Base-by-base conservation (phyloP, 2,329 filamentous ascomycete species). In the Fusarium concolor region DNA sequence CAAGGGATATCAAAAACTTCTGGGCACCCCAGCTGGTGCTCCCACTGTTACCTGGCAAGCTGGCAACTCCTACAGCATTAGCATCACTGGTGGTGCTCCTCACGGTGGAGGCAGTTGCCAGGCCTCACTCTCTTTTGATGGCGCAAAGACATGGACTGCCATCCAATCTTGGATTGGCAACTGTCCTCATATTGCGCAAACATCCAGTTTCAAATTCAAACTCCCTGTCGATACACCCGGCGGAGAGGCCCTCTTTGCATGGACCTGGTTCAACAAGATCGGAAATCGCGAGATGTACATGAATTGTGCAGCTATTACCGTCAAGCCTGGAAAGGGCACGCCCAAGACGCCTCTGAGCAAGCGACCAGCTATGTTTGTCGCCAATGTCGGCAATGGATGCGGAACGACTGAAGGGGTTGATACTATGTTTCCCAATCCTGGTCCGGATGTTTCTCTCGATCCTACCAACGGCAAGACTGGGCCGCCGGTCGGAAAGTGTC, bases 241-340 rank as follows among this genome's bases (percentile, higher is more conserved):
- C 58, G 81, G 78, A 78, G 85, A 88, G n/a, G 90, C 88, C 51
- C 75, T 94, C 26, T 86, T 94, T 44, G 87, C 88, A 22, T 94
- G 92, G 92, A 89, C 87, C 17, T 92, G 90, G 90, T 90, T 92
- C 80, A 93, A 93, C 82, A 83, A 87, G 68, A 79, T 91, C 35
- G 92, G 92, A 22, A 93, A 93, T 78, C 86, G 92, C 46, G 92
- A 94, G 76, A 92, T 91, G 86, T 96, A 95, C 84, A 93, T 93
- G 90, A 92, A 93, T 79, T 95, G 92, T 74, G 92, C 92, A 4
- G 83, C 86, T 52, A 86, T 94, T 70, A 87, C 85, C 58, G 88
- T 94, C 76, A 79, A 76, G 50, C 77, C 77, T 18, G 76, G 77
- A 37, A 72, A 70, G 11, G 71, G 62, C 46, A 78, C 50, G 3